A percentile compares a stretch with the other conserved stretches of the same genome.
These are phyloP conservation scores for Ajuga chamaepitys DNA, from an alignment of 257 asterid species.

Conservation along the genomic window DNA sequence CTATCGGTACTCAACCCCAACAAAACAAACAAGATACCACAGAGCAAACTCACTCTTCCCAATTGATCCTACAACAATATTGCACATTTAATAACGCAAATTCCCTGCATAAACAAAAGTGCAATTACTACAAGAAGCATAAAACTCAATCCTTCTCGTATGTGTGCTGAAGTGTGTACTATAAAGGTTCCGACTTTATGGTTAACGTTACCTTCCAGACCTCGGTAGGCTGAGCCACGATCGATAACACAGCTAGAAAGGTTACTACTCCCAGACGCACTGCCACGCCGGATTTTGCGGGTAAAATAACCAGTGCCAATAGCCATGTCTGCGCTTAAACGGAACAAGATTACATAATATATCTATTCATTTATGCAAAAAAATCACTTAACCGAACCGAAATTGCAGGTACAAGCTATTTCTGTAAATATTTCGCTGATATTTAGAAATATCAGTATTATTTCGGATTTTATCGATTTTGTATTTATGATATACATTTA, in stretches of 20 bases:
- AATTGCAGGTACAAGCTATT: too few species aligned
- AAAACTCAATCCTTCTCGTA: neutral
- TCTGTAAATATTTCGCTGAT: too few species aligned
- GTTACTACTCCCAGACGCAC: slow-evolving; percentile 65
- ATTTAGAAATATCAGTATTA: too few species aligned
- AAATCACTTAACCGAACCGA: too few species aligned
- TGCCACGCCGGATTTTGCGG: slow-evolving; percentile 56
- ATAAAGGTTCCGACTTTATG: neutral
- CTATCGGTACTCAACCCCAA: slow-evolving; percentile 80
- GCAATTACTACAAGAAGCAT: slow-evolving; percentile 17
- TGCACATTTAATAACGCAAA: slow-evolving; percentile 30
- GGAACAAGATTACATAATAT: neutral
- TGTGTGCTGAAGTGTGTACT: neutral
- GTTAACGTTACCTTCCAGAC: slow-evolving; percentile 74
- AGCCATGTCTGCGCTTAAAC: slow-evolving; percentile 74
- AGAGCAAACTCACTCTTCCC: slow-evolving; percentile 81
- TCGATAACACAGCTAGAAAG: slow-evolving; percentile 52
- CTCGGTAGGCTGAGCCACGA: slow-evolving; percentile 71
- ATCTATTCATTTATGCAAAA: neutral
- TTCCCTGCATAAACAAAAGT: slow-evolving; percentile 40
- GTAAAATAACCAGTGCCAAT: slow-evolving; percentile 71
- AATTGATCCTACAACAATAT: slow-evolving; percentile 85
- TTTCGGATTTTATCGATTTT: too few species aligned
- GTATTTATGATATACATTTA: too few species aligned
- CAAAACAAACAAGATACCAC: slow-evolving; percentile 73